Evolutionary conservation across 2,329 filamentous ascomycete genomes (phyloP).

Genomic region (Aspergillus pseudoterreus): DNA sequence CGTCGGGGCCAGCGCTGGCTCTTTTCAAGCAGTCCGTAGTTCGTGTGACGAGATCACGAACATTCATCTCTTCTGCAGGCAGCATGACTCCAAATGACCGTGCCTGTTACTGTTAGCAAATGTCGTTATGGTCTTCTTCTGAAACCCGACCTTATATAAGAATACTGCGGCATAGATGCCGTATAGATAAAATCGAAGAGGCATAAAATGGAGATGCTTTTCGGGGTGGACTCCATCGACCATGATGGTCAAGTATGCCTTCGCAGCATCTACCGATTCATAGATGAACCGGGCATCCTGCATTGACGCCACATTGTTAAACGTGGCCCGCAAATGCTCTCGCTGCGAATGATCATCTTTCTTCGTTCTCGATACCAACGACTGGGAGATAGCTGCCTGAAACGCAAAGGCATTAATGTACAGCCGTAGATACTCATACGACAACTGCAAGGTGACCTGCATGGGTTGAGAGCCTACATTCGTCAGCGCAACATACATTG

Average conservation of each 20-base stretch:
- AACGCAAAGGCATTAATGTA: conserved; percentile 76
- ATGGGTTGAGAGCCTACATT: conserved; percentile 58
- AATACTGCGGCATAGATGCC: conserved; percentile 63
- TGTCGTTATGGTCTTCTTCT: background rate
- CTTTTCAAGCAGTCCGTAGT: conserved; percentile 59
- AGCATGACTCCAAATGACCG: conserved; percentile 58
- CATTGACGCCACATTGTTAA: conserved; percentile 55
- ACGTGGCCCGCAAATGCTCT: conserved; percentile 43
- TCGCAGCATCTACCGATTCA: conserved; percentile 62
- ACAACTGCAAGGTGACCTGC: conserved; percentile 65
- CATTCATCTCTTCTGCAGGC: conserved; percentile 51
- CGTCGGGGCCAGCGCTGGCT: conserved; percentile 55
- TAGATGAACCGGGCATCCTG: conserved; percentile 65
- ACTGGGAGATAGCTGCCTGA: conserved; percentile 62
- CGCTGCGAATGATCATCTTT: conserved; percentile 32
- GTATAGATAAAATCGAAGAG: conserved; percentile 60
- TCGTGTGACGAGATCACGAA: conserved; percentile 56
- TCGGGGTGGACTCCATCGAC: conserved; percentile 59
- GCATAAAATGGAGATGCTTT: conserved; percentile 60
- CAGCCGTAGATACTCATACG: conserved; percentile 68
- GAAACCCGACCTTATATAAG: conserved; percentile 54
- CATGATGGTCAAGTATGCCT: conserved; percentile 57
- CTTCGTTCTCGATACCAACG: conserved; percentile 38
- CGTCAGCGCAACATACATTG: conserved; percentile 11
- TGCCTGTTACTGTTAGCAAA: conserved; percentile 34